Percentiles rank a stretch among this genome's conserved stretches.
These are phyloP conservation scores for Salicornia ramosissima DNA, from an alignment of 148 eudicot species.

Conservation along the genomic window DNA sequence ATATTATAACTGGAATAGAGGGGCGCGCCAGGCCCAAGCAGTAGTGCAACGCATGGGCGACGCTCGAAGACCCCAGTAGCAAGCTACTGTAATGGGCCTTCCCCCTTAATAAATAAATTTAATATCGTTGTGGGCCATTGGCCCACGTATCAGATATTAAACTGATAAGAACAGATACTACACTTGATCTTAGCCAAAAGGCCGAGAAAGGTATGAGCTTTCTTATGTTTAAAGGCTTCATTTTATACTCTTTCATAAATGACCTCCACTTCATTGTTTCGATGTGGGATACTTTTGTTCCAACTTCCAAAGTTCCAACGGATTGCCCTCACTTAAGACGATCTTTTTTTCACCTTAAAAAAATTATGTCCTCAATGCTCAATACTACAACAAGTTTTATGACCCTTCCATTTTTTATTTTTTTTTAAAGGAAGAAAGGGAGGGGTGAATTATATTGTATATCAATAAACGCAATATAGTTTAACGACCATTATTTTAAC, in stretches of 20 bases:
- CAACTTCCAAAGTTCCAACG: too few species aligned
- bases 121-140: conserved; percentile 45
- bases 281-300: conserved; percentile 1
- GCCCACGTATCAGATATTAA: conserved; percentile 74
- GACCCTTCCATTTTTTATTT: too few species aligned
- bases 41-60: conserved; percentile 28
- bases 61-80: conserved; percentile 13
- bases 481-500: too few species aligned
- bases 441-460: too few species aligned
- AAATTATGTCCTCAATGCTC: too few species aligned
- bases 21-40: conserved; percentile 28
- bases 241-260: not conserved
- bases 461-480: too few species aligned
- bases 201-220: conserved; percentile 47
- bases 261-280: not conserved
- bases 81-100: conserved; percentile 23
- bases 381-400: too few species aligned
- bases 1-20: too few species aligned
- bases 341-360: too few species aligned
- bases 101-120: conserved; percentile 36
- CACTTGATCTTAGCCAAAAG: conserved; percentile 95
- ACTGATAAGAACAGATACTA: conserved; percentile 87
- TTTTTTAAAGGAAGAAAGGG: too few species aligned
- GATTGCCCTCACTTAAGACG: too few species aligned
- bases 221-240: fast-evolving